These are phyloP conservation scores for Simmondsia chinensis DNA, from an alignment of 148 eudicot genomes.

Conservation along the genomic window DNA sequence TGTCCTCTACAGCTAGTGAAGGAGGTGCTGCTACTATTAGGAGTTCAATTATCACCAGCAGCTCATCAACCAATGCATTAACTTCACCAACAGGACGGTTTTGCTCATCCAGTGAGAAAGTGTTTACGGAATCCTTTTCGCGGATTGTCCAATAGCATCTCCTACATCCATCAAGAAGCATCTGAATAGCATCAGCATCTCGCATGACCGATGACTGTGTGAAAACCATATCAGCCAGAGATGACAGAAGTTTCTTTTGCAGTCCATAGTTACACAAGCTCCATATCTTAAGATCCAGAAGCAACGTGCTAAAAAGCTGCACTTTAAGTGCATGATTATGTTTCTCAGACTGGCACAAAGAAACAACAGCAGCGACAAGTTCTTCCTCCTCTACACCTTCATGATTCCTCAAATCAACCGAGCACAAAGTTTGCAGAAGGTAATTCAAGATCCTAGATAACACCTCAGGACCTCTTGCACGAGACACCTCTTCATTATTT, in stretches of 20 bases:
- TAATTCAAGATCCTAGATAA: conserved; percentile 76
- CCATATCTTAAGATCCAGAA: conserved; percentile 89
- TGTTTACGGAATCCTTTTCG: conserved; percentile 76
- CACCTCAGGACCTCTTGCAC: conserved; percentile 81
- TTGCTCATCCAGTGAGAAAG: conserved; percentile 53
- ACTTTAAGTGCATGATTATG: conserved; percentile 79
- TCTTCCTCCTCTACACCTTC: conserved; percentile 87
- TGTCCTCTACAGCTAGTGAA: conserved; percentile 72
- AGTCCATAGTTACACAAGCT: conserved; percentile 93
- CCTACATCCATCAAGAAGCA: conserved; percentile 98
- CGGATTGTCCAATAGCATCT: conserved; percentile 85
- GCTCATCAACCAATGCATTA: conserved; percentile 95
- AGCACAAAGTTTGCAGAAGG: conserved; percentile 69
- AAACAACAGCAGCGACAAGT: conserved; percentile 90
- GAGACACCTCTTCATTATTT: conserved; percentile 78
- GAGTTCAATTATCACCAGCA: conserved; percentile 85
- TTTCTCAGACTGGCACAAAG: conserved; percentile 85
- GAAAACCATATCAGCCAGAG: conserved; percentile 98
- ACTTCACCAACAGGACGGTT: conserved; percentile 89
- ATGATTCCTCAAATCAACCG: conserved; percentile 46
- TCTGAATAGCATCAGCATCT: conserved; percentile 97
- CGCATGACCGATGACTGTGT: conserved; percentile 94
- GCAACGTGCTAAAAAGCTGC: conserved; percentile 89
- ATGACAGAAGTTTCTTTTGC: conserved; percentile 94
- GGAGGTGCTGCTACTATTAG: conserved; percentile 82